Base-by-base conservation (phyloP, 2,329 filamentous ascomycete genomes). In the Pyricularia grisea region DNA sequence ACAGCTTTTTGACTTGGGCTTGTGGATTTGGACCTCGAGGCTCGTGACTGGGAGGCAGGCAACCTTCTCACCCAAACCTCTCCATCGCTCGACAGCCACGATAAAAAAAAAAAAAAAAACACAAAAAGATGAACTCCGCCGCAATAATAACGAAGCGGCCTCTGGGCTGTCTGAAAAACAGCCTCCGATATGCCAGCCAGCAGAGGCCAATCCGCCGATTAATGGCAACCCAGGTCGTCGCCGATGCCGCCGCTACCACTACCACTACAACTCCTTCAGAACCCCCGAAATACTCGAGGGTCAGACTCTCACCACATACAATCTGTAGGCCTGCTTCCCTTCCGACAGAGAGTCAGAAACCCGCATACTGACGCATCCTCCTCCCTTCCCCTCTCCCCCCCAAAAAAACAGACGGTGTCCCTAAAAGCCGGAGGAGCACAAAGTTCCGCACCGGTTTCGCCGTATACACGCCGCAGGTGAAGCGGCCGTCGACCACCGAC, bases 81-180 rank as follows among this genome's bases (percentile, higher is more conserved):
- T 12, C 58, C 58, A 25, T 61, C 58, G n/a, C 58, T 30, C 14
- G 23, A 28, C 27, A 28, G 20, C 63, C 63, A 14, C 28, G 25
- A 65, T 50, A n/a, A n/a, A n/a, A n/a, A n/a, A n/a, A n/a, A n/a
- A n/a, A n/a, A n/a, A n/a, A n/a, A n/a, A n/a, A n/a, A 60, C 3
- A 36, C 1, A 10, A 14, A 23, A 63, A 61, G 72, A 87, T 84
- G 83, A 93, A 92, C 84, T 83, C 86, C 73, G 82, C 86, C 73
- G 82, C 86, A 72, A 79, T 85, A 70, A 75, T 84, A 75, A 71
- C 69, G 64, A 80, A 86, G 80, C 88, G 90, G 86, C 90, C 91
- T 71, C 79, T 92, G 76, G 87, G 87, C 83, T 90, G 88, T 79
- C 87, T 92, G 77, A 92, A 91, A 79, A 82, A 86, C 33, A 80